These are phyloP conservation scores for Globisporangium cystogenes DNA, from an alignment of 352 stramenopile genomes.

Conservation along the genomic window DNA sequence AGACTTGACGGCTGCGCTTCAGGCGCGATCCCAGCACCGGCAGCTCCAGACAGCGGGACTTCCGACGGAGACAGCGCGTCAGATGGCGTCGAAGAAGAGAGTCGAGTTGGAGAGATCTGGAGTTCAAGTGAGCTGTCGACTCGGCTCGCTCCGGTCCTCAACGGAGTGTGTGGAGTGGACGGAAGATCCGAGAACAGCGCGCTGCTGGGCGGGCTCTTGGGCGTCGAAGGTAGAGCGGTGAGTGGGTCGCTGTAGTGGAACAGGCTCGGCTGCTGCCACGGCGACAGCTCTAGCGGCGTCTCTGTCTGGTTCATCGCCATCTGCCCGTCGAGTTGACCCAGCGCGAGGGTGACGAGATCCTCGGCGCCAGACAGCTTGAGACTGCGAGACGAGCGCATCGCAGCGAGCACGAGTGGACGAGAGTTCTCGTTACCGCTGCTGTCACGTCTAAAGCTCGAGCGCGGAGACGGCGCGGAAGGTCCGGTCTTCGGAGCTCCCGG, in stretches of 20 bases:
- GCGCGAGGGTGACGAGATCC: neutral
- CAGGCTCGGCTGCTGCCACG: conserved; percentile 12
- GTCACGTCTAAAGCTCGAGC: conserved; percentile 12
- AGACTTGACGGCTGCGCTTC: neutral
- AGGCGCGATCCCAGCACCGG: neutral
- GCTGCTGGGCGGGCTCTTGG: conserved; percentile 2
- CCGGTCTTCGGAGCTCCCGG: neutral
- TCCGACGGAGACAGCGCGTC: neutral
- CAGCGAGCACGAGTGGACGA: conserved; percentile 4
- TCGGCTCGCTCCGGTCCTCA: neutral
- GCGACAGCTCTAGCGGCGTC: neutral
- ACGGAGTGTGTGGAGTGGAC: neutral
- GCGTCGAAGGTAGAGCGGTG: neutral
- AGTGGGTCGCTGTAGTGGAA: conserved; percentile 19
- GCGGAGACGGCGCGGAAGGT: conserved; percentile 5
- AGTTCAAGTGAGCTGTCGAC: neutral
- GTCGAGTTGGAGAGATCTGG: neutral
- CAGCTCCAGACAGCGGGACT: neutral
- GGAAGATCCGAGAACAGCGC: neutral
- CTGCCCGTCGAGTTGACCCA: neutral
- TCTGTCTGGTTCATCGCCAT: neutral
- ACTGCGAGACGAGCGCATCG: conserved; percentile 5
- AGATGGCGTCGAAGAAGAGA: neutral
- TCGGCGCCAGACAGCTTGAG: neutral
- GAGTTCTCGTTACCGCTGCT: neutral